Percentiles rank a stretch among this genome's conserved stretches.
These are phyloP conservation scores for Penicillium carneum DNA, from an alignment of 2,329 filamentous ascomycete genomes.

Conservation along the genomic window DNA sequence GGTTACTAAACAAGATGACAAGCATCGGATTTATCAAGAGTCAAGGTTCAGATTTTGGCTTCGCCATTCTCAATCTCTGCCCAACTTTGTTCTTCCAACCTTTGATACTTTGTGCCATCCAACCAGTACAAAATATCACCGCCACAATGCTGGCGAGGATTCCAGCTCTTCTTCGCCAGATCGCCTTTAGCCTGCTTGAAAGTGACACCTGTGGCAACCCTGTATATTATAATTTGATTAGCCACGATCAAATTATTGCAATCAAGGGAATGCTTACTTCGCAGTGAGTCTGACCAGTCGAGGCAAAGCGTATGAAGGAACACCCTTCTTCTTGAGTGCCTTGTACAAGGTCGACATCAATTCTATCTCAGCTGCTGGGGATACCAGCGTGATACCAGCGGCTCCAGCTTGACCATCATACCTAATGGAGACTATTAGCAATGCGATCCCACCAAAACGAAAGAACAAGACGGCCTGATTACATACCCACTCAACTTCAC, in stretches of 20 bases:
- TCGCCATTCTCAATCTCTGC: constrained; percentile 51
- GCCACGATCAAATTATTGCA: background rate
- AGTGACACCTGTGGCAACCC: constrained; percentile 57
- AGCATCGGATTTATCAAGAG: too few species aligned
- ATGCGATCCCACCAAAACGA: background rate
- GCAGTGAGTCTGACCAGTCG: constrained; percentile 57
- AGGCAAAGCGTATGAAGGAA: constrained; percentile 57
- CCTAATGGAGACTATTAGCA: constrained; percentile 33
- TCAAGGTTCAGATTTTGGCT: constrained; percentile 50
- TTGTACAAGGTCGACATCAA: constrained; percentile 52
- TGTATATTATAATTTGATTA: constrained; percentile 23
- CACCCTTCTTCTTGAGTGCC: constrained; percentile 53
- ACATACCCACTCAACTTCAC: constrained; percentile 52
- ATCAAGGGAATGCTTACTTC: constrained; percentile 46
- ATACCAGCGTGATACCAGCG: constrained; percentile 55
- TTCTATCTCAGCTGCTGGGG: constrained; percentile 37
- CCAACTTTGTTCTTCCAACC: constrained; percentile 51
- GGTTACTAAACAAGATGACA: background rate
- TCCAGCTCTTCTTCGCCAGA: constrained; percentile 54
- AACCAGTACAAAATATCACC: constrained; percentile 56
- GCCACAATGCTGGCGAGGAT: constrained; percentile 41
- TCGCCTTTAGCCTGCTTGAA: constrained; percentile 60
- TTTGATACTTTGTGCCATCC: constrained; percentile 51
- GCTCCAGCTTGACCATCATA: constrained; percentile 60
- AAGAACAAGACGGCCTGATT: background rate